These are phyloP conservation scores for Fusarium nodosum DNA, from an alignment of 2,329 filamentous ascomycete genomes.

Conservation along the genomic window DNA sequence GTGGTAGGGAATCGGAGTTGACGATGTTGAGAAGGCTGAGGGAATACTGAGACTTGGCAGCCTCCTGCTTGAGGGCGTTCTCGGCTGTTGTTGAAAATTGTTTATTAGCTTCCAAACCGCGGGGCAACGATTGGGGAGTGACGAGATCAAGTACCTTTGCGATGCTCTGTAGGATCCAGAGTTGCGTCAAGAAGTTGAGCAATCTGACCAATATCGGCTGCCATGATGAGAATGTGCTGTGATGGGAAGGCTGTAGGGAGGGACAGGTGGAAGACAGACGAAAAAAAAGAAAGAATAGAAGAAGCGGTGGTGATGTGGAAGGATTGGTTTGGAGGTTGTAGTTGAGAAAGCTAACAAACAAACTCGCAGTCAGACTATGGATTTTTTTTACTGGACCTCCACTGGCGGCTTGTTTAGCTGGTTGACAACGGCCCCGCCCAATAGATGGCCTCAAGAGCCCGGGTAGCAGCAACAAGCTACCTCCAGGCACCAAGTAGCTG, in stretches of 20 bases:
- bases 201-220: slow-evolving; percentile 70
- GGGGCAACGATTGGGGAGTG: slow-evolving; percentile 47
- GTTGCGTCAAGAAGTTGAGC: slow-evolving; percentile 91
- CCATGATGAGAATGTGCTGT: slow-evolving; percentile 61
- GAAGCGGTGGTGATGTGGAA: slow-evolving; percentile 44
- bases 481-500: slow-evolving; percentile 11
- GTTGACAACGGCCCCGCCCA: slow-evolving; percentile 12
- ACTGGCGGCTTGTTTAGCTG: slow-evolving; percentile 23
- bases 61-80: slow-evolving; percentile 80
- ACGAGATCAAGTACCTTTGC: slow-evolving; percentile 75
- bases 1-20: slow-evolving; percentile 77
- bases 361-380: slow-evolving; percentile 21
- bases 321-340: slow-evolving; percentile 31
- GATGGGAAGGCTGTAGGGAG: slow-evolving; percentile 21
- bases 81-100: slow-evolving; percentile 73
- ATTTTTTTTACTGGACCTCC: slow-evolving; percentile 37
- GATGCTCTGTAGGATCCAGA: slow-evolving; percentile 87
- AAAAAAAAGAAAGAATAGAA: slow-evolving; percentile 34
- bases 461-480: slow-evolving; percentile 14
- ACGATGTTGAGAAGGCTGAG: slow-evolving; percentile 91
- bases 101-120: slow-evolving; percentile 55
- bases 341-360: slow-evolving; percentile 37
- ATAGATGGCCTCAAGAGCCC: slow-evolving; percentile 16
- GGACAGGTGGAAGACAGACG: slow-evolving; percentile 33
- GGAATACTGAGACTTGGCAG: slow-evolving; percentile 88